Conservation (phyloP, 192 early-diverging fungal genomes). For the Gonapodya prolifera region DNA sequence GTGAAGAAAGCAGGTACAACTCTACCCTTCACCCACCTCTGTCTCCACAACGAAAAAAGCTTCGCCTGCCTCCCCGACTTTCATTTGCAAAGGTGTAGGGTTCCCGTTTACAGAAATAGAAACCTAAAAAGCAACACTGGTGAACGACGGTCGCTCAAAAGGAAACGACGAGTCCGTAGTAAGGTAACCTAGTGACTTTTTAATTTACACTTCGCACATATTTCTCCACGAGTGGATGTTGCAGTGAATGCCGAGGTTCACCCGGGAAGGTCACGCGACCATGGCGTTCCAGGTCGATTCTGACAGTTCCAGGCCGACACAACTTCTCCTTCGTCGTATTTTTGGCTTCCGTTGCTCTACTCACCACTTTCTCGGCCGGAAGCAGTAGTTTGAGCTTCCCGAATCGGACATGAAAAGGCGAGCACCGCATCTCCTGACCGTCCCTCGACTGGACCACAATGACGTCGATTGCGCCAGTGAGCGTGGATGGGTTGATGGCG, state of each 20-base stretch:
- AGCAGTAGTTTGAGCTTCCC: constrained; percentile 85
- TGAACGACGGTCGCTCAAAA: no score
- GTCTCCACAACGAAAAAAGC: constrained; percentile 96
- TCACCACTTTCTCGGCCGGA: constrained; percentile 83
- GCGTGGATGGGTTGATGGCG: constrained; percentile 92
- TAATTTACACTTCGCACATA: not conserved
- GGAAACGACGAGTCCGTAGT: no score
- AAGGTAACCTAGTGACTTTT: not conserved
- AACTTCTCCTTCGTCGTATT: no score
- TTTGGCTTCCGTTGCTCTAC: no score
- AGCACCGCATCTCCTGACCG: constrained; percentile 65
- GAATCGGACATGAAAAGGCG: constrained; percentile 97
- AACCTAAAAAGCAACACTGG: constrained; percentile 48
- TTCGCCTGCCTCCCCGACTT: constrained; percentile 93
- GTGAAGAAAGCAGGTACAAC: not conserved
- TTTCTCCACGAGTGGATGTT: not conserved
- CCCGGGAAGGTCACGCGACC: no score
- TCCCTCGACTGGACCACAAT: constrained; percentile 79
- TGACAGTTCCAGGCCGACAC: no score
- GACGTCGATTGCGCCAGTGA: constrained; percentile 96
- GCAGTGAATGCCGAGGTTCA: no score
- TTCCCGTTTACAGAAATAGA: constrained; percentile 75
- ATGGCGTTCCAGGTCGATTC: not conserved
- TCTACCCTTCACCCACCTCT: constrained; percentile 22
- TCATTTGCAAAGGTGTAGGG: constrained; percentile 74